Percentiles rank a stretch among this genome's conserved stretches.
phyloP scores from a whole-genome alignment of 2,329 filamentous ascomycete genomes.

The Didymella exigua region DNA sequence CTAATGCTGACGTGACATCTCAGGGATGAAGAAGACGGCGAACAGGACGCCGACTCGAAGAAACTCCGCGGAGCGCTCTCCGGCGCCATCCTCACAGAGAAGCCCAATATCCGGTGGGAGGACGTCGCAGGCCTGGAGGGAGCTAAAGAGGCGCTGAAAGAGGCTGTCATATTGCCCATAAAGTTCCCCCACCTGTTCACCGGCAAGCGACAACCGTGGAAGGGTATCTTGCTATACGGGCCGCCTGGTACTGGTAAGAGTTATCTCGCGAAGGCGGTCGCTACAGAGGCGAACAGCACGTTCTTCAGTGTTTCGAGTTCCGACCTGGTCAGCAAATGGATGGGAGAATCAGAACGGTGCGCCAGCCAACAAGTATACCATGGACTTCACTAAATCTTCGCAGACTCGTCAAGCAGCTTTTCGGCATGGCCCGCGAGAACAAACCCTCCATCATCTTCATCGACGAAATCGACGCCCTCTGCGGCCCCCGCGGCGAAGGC shows the following conservation, averaged over 20 bases:
- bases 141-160: slow-evolving; percentile 96
- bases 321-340: slow-evolving; percentile 98
- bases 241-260: slow-evolving; percentile 97
- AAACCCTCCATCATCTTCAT: slow-evolving; percentile 99
- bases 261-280: slow-evolving; percentile 95
- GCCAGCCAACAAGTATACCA: slow-evolving; percentile 20
- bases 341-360: slow-evolving; percentile 98
- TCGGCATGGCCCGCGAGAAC: slow-evolving; percentile 97
- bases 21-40: slow-evolving; percentile 61
- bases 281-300: slow-evolving; percentile 97
- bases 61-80: slow-evolving; percentile 90
- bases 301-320: slow-evolving; percentile 99
- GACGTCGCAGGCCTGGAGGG: slow-evolving; percentile 93
- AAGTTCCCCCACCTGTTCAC: slow-evolving; percentile 97
- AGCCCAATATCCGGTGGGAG: slow-evolving; percentile 97
- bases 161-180: slow-evolving; percentile 96
- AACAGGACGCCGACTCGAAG: slow-evolving; percentile 86
- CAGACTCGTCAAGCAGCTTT: slow-evolving; percentile 93
- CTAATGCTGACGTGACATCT: slow-evolving; percentile 18
- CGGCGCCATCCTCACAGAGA: slow-evolving; percentile 91
- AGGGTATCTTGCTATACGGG: slow-evolving; percentile 93
- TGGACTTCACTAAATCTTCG: slow-evolving; percentile 8
- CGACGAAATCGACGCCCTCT: slow-evolving; percentile 95
- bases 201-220: slow-evolving; percentile 97
- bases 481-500: slow-evolving; percentile 88